Evolutionary conservation across 164 flowering plant species (phyloP).

Genomic region (Tetracentron sinense): DNA sequence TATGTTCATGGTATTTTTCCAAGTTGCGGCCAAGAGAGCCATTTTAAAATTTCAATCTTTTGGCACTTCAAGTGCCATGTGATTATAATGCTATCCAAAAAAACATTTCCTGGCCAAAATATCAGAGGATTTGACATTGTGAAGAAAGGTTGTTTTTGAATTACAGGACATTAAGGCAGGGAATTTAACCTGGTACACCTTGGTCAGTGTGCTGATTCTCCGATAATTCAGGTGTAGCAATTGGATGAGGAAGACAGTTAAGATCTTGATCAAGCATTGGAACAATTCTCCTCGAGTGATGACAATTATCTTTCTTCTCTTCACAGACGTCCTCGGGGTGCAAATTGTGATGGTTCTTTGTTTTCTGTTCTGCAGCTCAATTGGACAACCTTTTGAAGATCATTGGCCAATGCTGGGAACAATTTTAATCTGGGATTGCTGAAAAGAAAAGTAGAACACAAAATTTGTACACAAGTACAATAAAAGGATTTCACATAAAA

Average conservation of each 20-base stretch:
- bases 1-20: too few relatives aligned
- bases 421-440: slow-evolving; percentile 20
- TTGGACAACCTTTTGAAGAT: slow-evolving; percentile 26
- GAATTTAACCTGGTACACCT: slow-evolving; percentile 33
- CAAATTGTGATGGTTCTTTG: slow-evolving; percentile 6
- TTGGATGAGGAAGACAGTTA: slow-evolving; percentile 34
- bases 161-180: background rate
- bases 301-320: slow-evolving; percentile 4
- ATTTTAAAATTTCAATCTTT: background rate
- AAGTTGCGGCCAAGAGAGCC: background rate
- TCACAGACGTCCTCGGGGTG: slow-evolving; percentile 7
- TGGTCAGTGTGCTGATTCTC: slow-evolving; percentile 19
- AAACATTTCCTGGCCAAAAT: background rate
- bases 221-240: slow-evolving; percentile 11
- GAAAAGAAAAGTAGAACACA: background rate
- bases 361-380: slow-evolving; percentile 18
- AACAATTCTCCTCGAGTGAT: slow-evolving; percentile 11
- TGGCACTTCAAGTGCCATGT: background rate
- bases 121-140: background rate
- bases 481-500: slow-evolving; percentile 1
- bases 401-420: slow-evolving; percentile 26
- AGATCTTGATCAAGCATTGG: slow-evolving; percentile 41
- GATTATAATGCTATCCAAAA: background rate
- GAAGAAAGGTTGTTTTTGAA: slow-evolving; percentile 1
- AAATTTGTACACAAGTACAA: background rate